phyloP scores from a whole-genome alignment of 2,329 filamentous ascomycete genomes.

The Fusarium tricinctum region DNA sequence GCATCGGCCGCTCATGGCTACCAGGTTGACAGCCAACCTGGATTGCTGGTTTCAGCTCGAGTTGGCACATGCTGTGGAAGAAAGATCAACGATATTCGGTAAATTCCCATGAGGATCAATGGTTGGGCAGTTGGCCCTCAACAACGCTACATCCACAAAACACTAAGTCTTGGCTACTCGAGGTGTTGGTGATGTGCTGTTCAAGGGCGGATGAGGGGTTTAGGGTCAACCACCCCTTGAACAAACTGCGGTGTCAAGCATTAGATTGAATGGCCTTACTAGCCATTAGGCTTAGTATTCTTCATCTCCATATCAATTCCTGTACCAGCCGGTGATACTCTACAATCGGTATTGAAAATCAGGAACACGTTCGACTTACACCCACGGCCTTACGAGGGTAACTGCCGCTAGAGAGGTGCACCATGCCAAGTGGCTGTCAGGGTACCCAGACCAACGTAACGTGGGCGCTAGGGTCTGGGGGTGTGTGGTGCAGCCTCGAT shows the following conservation, averaged over 20 bases:
- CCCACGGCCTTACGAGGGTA: constrained; percentile 27
- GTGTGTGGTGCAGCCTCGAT: constrained; percentile 16
- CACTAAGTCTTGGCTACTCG: constrained; percentile 37
- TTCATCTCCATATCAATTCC: background rate
- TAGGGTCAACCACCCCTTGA: constrained; percentile 26
- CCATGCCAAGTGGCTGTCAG: constrained; percentile 36
- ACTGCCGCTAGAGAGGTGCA: constrained; percentile 36
- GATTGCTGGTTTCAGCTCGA: constrained; percentile 44
- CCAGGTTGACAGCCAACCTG: constrained; percentile 30
- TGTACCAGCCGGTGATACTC: constrained; percentile 1
- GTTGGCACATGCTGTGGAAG: too few species aligned
- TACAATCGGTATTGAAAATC: constrained; percentile 10
- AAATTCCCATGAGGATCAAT: constrained; percentile 35
- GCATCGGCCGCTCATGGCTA: constrained; percentile 28
- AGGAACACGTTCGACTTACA: constrained; percentile 34
- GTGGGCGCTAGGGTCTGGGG: constrained; percentile 41
- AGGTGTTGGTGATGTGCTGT: constrained; percentile 33
- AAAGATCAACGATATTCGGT: constrained; percentile 43
- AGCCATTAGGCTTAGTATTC: background rate
- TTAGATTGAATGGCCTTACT: background rate
- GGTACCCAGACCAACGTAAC: constrained; percentile 47
- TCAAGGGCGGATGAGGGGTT: constrained; percentile 38
- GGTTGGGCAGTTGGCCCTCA: constrained; percentile 20
- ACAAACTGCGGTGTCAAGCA: constrained; percentile 28
- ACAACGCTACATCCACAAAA: constrained; percentile 30